Base-by-base conservation (phyloP, 129 eudicot species). In the Artemisia annua region DNA sequence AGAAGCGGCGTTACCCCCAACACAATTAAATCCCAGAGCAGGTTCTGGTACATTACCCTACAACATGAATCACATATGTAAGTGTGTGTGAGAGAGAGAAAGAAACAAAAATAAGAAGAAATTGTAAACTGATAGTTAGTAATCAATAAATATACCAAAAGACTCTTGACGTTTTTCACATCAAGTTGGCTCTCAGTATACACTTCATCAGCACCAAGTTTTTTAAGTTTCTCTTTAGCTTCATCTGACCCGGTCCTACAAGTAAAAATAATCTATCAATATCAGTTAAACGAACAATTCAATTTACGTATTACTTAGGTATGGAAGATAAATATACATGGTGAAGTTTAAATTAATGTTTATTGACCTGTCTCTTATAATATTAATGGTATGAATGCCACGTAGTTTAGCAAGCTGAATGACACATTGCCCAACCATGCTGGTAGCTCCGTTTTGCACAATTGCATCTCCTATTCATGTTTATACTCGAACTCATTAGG, bases 1-100 rank as follows among this genome's bases (percentile, higher is more conserved):
- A 11, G 97, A 82, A 72, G 99, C 96, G 75, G 97, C 93, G 85
- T 86, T 86, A 75, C 99, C 99, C n/a, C 99, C 99, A 86, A 95
- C 89, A 82, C 99, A 95, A 66, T 95, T 95, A 43, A 95, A 95
- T 69, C 99, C 99, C 19, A 95, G 66, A 32, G 78, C 83, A 48
- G 99, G 99, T 83, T 86, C 94, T 49, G 96, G 91, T 77, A 86
- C 74, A 81, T 80, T 74, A 69, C 69, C 88, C 98, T 93, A 71
- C 24, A 52, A 79, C 61, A 78, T n/a, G 19, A 58, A 69, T 5
- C 44, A 65, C 39, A 48, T 22, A 58, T 60, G 32, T 57, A 28
- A 3, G 65, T 66, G 48, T 9, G 48, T 9, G 56, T 5, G 57
- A 20, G 17, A 11, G 24, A 32, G 20, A 19, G 15, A 26, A 12